Evolutionary conservation across 2,329 filamentous ascomycete genomes (phyloP), one percentile per base, ranked within the genome.

Genomic region (Penicillium sp.): DNA sequence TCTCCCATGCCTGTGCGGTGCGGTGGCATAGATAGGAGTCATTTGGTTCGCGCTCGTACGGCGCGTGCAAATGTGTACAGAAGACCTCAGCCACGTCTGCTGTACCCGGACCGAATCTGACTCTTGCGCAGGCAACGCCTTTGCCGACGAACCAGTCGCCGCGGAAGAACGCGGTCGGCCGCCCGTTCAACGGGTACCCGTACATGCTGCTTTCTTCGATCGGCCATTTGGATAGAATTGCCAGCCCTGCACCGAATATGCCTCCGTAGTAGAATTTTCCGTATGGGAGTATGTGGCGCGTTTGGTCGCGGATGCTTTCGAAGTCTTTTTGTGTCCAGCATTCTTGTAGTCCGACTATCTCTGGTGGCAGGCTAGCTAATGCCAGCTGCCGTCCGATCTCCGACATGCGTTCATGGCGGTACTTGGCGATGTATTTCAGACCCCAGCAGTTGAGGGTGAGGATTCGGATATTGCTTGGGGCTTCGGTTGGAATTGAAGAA

Each of bases 101-200:
- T 42, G 73, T 71, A 1, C 76, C 81, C 0, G 82, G 77, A 0
- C 90, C 90, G 61, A 88, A 87, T 4, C 89, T 80, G 62, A 97
- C 88, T 58, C 83, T 83, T 2, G 93, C 93, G 67, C 84, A 88
- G 6, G 93, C 94, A 40, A 97, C 86, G 14, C 94, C 94, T 72
- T 97, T 97, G 0, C 94, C 94, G 9, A 97, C 92, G 68, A 87
- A 97, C 91, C 93, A 97, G 73, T 97, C 93, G 10, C 94, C 94
- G 56, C 93, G 82, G 76, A 88, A 97, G 75, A 97, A 96, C 4
- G 93, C 93, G 9, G 92, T 93, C 5, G 94, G 94, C 16, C 93
- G 84, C 16, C 94, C 94, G 72, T 96, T 97, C 49, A 99, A 81
- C n/a, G 91, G 86, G 70, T 97, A 99, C 3, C 81, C 81, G 62